phyloP scores from a whole-genome alignment of 2,329 filamentous ascomycete species.

The Aspergillus viridinutans region DNA sequence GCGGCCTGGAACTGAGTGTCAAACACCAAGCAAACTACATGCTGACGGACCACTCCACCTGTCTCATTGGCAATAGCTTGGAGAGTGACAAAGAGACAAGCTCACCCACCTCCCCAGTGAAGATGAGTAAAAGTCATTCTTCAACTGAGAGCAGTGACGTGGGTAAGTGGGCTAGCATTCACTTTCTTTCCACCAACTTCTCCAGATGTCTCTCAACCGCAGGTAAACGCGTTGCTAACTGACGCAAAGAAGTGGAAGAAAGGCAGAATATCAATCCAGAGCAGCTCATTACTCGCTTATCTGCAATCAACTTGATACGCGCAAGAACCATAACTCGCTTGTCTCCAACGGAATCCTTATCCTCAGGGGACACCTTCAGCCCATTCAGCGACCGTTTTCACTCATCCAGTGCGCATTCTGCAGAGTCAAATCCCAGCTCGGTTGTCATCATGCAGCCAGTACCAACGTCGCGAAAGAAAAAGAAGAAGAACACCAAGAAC shows the following conservation, averaged over 20 bases:
- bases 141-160: not conserved
- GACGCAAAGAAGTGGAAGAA: not conserved
- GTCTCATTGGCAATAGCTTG: not conserved
- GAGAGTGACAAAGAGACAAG: not conserved
- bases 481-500: conserved; percentile 6
- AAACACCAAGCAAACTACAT: not conserved
- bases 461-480: conserved; percentile 5
- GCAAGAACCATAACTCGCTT: conserved; percentile 9
- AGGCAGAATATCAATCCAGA: not conserved
- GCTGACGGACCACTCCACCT: not conserved
- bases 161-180: not conserved
- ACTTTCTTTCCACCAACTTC: not conserved
- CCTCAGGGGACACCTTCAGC: not conserved
- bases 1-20: not conserved
- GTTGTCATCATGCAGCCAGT: conserved; percentile 1
- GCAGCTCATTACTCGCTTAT: conserved; percentile 7
- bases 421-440: not conserved
- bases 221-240: not conserved
- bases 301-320: conserved; percentile 13
- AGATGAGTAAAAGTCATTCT: not conserved
- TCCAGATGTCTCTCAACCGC: not conserved
- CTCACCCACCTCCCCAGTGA: not conserved
- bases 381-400: not conserved
- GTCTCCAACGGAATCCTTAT: not conserved
- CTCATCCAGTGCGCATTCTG: not conserved